These are phyloP conservation scores for Aspergillus wentii DNA, from an alignment of 495 filamentous ascomycete genomes.

Conservation along the genomic window DNA sequence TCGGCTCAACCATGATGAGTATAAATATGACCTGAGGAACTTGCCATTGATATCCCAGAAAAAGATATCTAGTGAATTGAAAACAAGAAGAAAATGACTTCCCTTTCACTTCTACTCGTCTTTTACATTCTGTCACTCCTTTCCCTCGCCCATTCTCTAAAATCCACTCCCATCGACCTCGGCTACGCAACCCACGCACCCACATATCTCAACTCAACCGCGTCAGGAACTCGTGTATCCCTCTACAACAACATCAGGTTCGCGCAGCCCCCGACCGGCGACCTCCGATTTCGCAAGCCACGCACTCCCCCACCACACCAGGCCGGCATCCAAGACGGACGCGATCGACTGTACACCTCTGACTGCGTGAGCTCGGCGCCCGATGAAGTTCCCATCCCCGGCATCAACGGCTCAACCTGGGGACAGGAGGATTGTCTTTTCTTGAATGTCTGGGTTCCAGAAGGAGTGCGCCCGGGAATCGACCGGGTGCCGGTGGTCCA, in stretches of 20 bases:
- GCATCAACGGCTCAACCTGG: neutral
- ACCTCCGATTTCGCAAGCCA: conserved; percentile 38
- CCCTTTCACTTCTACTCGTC: too few relatives aligned
- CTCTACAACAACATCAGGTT: conserved; percentile 47
- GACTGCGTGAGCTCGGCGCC: conserved; percentile 2
- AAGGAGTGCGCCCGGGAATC: conserved; percentile 1
- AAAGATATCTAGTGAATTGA: too few relatives aligned
- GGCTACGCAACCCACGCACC: too few relatives aligned
- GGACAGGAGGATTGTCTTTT: conserved; percentile 43
- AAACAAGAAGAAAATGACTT: too few relatives aligned
- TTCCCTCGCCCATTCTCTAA: too few relatives aligned
- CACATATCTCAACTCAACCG: neutral
- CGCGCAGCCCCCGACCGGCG: conserved; percentile 41
- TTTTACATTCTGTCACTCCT: too few relatives aligned
- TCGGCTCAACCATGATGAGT: too few relatives aligned
- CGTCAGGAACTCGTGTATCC: neutral
- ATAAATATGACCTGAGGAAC: too few relatives aligned
- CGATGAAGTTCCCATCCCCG: neutral
- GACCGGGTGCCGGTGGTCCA: conserved; percentile 2
- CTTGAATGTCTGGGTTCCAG: conserved; percentile 35
- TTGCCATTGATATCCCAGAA: too few relatives aligned
- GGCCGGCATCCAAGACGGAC: conserved; percentile 22
- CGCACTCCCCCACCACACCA: conserved; percentile 20
- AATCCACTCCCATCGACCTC: too few relatives aligned
- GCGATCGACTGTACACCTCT: neutral